Evolutionary conservation across 495 filamentous ascomycete species (phyloP), one percentile per base, ranked within the genome.

Genomic region (Penicillium pulvis): DNA sequence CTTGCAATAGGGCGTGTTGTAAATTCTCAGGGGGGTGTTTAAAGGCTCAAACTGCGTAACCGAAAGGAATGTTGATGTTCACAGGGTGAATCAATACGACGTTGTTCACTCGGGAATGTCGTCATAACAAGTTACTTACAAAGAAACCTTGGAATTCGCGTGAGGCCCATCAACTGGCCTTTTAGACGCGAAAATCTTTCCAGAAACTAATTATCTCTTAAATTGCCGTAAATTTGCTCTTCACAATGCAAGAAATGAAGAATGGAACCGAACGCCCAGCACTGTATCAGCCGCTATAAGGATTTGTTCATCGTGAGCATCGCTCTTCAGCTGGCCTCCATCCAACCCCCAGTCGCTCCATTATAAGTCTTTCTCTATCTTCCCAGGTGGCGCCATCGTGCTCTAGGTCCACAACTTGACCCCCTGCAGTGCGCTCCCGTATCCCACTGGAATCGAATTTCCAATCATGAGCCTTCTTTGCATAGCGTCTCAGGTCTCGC

Each of bases 401-500:
- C 64, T 87, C 85, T 45, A 88, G 49, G 72, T 91, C 87, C n/a
- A 80, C 33, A 0, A 95, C 81, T 72, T 86, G 84, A 16, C 78
- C 74, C 6, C 90, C 90, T 45, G 85, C 83, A 20, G 47, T 69
- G 23, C 87, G 76, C 67, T 84, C 86, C 52, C 92, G 79, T 3
- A 98, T 81, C 0, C 95, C 95, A 65, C 89, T 95, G 33, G 89
- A 92, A 67, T 96, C 91, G 69, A 99, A 97, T 71, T 93, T 96
- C 81, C 90, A 89, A 10, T 75, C 74, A 59, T 83, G 83, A 45
- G 79, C 79, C 53, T 86, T 83, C 75, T 92, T 96, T 50, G 87
- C 88, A 70, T 90, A 93, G 50, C 87, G 73, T 41, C 92, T 75
- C 54, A 99, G 66, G 70, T 99, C 94, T 31, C 95, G 77, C 76